Base-by-base conservation (phyloP, 2,329 filamentous ascomycete species). In the Neopestalotiopsis sp. region DNA sequence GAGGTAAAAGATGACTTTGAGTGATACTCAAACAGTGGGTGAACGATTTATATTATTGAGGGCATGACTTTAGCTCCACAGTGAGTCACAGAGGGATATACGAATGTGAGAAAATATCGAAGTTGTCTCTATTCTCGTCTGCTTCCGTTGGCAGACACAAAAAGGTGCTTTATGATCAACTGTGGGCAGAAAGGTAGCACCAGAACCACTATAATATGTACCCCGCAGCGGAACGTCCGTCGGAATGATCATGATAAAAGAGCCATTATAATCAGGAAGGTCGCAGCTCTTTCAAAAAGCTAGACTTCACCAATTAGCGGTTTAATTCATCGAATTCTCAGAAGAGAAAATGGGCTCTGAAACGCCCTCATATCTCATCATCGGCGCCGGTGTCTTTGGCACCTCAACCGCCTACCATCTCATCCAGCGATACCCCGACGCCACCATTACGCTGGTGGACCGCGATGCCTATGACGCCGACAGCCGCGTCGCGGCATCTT, bases 341-440 rank as follows among this genome's bases (percentile, higher is more conserved):
- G 24, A 3, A 28, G 2, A 28, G 3, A 17, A 59, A 59, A 62
- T 62, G 59, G 14, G 32, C 34, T 42, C 59, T 1, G 12, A 42
- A 10, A 3, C 59, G 0, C n/a, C 59, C 5, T 84, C 83, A 14
- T 86, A 85, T 73, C 79, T 92, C 68, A 90, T 92, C 68, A 79
- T 92, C 57, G 90, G 90, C 42, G 88, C 87, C 10, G 90, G 90
- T 59, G 88, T 90, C 40, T 92, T 92, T 74, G 90, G 90, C 56
- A 86, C 87, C 53, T 90, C 88, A 24, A 91, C 89, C 0, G 90
- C 90, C 17, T 88, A 89, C 70, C 85, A 91, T 70, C 84, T 91
- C 57, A 85, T 87, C 69, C 81, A 82, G 66, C 81, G 81, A 68
- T 83, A 87, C 72, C 83, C 86, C 17, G 74, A 83, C 42, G 85